Evolutionary conservation across 495 filamentous ascomycete genomes (phyloP), one percentile per base, ranked within the genome.

Genomic region (Letharia lupina): DNA sequence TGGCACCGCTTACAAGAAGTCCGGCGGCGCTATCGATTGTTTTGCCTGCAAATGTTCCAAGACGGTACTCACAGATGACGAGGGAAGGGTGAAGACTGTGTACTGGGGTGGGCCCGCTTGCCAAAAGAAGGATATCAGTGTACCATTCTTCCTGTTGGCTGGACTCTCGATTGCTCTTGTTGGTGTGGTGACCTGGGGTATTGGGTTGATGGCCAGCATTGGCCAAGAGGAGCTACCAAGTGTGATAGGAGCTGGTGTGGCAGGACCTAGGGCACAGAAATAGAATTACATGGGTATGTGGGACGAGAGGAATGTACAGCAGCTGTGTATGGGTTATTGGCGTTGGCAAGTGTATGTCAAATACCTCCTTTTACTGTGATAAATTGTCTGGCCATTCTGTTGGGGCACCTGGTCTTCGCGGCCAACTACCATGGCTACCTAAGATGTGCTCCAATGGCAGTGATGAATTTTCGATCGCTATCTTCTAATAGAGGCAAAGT

Each of bases 111-210:
- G 94, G 16, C 77, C 85, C 42, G 88, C 88, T 67, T 98, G 94
- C 77, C 88, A 96, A 76, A 98, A 97, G 83, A 86, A 86, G 72
- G 93, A 98, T 74, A 77, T 98, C 57, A 92, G 89, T 75, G 83
- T 86, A 28, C 86, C 86, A 47, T 98, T 98, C 75, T 96, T 91
- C 83, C 76, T 98, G 48, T 79, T 98, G 70, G 79, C 84, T 8
- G 83, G 86, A 6, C 86, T 94, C 50, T 85, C 81, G 10, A 77
- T 96, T 54, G 72, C 84, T 31, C 77, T 91, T 39, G 73, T 90
- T 13, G 76, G 82, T 33, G 77, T 86, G 40, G 72, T 89, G 7
- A 75, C 77, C 20, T 87, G 86, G 75, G 86, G 85, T 10, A 83
- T 98, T 70, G 85, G 88, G 2, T 74, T 95, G 80, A 71, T 98